Evolutionary conservation across 306 rosid species (phyloP).

Genomic region (Gastrolobium villosum): DNA sequence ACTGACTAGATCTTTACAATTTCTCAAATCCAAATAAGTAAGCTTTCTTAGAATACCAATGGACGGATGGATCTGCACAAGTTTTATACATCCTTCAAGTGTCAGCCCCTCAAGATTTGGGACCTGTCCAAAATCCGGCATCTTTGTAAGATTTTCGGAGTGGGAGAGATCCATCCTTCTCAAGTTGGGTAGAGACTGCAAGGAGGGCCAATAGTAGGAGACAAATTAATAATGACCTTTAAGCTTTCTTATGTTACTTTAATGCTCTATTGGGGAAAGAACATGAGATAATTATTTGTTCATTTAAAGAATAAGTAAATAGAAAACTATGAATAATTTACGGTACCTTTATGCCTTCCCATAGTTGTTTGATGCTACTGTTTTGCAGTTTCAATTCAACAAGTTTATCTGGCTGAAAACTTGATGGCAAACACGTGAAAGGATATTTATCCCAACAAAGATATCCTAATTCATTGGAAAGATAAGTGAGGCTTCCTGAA

Average conservation of each 20-base stretch:
- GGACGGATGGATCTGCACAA: not conserved
- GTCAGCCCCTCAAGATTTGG: rapidly evolving
- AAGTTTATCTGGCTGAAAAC: not conserved
- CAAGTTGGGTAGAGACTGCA: not conserved
- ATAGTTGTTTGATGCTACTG: not conserved
- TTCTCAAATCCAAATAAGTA: no score
- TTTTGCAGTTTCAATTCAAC: not conserved
- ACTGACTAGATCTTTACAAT: no score
- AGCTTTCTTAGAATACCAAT: not conserved
- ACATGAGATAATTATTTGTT: not conserved
- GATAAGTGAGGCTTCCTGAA: not conserved
- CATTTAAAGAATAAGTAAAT: not conserved
- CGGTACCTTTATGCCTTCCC: constrained; percentile 32
- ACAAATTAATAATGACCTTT: not conserved
- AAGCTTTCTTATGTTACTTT: not conserved
- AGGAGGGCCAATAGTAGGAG: not conserved
- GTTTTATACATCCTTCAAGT: not conserved
- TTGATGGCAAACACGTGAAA: constrained; percentile 16
- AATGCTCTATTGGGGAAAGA: no score
- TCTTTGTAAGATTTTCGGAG: not conserved
- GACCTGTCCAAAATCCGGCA: not conserved
- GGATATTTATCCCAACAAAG: not conserved
- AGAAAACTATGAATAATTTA: not conserved
- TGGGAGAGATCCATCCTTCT: not conserved
- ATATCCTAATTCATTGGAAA: not conserved